Conservation (phyloP, 2,329 filamentous ascomycete genomes). For the Trichophyton simii region DNA sequence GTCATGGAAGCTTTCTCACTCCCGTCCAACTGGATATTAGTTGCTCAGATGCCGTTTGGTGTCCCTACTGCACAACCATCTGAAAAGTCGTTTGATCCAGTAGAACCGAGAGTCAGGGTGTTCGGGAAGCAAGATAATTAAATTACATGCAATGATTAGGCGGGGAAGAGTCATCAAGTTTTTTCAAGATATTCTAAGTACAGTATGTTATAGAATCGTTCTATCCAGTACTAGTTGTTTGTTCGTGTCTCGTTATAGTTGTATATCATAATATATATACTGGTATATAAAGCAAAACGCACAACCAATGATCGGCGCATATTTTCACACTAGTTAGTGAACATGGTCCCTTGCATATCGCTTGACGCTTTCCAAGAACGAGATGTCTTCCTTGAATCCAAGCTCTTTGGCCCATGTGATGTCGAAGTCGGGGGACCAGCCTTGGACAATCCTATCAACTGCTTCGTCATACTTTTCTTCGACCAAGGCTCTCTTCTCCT, state of each 20-base stretch:
- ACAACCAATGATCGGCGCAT: neutral
- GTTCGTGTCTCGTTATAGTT: neutral
- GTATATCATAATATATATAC: neutral
- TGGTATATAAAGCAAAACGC: neutral
- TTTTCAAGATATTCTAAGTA: too few species aligned
- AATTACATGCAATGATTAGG: neutral
- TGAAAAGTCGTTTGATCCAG: conserved; percentile 51
- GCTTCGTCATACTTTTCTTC: conserved; percentile 44
- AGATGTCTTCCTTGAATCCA: conserved; percentile 31
- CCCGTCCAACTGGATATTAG: conserved; percentile 60
- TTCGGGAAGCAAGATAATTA: conserved; percentile 29
- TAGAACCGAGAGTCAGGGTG: conserved; percentile 56
- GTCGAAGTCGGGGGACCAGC: conserved; percentile 49
- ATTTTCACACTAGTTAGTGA: conserved; percentile 1
- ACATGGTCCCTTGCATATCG: conserved; percentile 26
- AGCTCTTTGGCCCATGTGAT: conserved; percentile 41
- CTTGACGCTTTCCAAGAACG: conserved; percentile 30
- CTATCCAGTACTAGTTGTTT: neutral
- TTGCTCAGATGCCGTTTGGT: conserved; percentile 77
- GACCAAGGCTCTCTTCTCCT: conserved; percentile 41
- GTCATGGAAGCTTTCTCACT: conserved; percentile 58
- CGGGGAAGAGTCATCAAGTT: too few species aligned
- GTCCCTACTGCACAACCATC: conserved; percentile 39
- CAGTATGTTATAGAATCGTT: too few species aligned
- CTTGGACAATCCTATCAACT: conserved; percentile 46